These are phyloP conservation scores for Amphirosellinia nigrospora DNA, from an alignment of 495 filamentous ascomycete genomes.

Conservation along the genomic window DNA sequence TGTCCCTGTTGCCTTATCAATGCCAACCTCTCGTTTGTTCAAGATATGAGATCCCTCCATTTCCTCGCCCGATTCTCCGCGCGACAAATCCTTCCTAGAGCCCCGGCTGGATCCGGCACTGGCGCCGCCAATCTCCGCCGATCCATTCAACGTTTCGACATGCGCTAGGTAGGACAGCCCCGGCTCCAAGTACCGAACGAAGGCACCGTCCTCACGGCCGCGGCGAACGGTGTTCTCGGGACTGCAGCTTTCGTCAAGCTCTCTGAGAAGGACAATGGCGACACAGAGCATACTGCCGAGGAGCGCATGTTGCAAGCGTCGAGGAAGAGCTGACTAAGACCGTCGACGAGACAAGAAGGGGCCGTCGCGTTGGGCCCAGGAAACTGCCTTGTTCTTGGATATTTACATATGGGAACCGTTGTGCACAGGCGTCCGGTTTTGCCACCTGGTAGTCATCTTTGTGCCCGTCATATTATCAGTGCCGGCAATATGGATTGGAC, in stretches of 20 bases:
- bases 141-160: slow-evolving; percentile 31
- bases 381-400: slow-evolving; percentile 68
- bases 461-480: slow-evolving; percentile 83
- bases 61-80: slow-evolving; percentile 36
- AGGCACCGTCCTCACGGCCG: slow-evolving; percentile 50
- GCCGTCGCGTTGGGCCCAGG: slow-evolving; percentile 57
- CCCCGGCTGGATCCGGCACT: slow-evolving; percentile 21
- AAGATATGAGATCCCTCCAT: slow-evolving; percentile 39
- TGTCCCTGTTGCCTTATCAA: slow-evolving; percentile 8
- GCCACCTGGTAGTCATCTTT: slow-evolving; percentile 87
- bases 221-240: slow-evolving; percentile 57
- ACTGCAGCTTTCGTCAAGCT: slow-evolving; percentile 72
- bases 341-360: slow-evolving; percentile 66
- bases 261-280: slow-evolving; percentile 66
- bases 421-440: slow-evolving; percentile 83
- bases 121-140: slow-evolving; percentile 23
- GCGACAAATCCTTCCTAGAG: slow-evolving; percentile 31
- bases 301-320: slow-evolving; percentile 85
- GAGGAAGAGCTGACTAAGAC: slow-evolving; percentile 72
- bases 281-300: slow-evolving; percentile 73
- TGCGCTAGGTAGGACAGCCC: slow-evolving; percentile 1
- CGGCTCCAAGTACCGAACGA: slow-evolving; percentile 11
- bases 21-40: not conserved
- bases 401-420: slow-evolving; percentile 83
- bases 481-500: slow-evolving; percentile 81